phyloP scores from a whole-genome alignment of 2,329 filamentous ascomycete species.

The Ophiobolus disseminans region DNA sequence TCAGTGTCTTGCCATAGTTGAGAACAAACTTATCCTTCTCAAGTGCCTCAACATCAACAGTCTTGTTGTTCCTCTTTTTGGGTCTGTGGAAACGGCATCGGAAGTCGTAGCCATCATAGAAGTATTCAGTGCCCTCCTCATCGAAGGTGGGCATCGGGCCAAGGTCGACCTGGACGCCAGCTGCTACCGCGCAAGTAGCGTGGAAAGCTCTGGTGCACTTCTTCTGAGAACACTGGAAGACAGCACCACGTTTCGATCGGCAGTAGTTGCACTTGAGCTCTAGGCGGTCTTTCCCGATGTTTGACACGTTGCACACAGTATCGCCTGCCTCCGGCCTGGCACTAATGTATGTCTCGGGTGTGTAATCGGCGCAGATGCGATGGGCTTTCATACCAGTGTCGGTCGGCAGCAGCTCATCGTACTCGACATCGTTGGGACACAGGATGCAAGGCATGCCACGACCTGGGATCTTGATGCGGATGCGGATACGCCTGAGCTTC shows the following conservation, averaged over 20 bases:
- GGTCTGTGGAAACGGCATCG: constrained; percentile 92
- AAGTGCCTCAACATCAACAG: constrained; percentile 70
- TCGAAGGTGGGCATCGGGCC: constrained; percentile 85
- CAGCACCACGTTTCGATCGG: constrained; percentile 91
- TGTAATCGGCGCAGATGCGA: constrained; percentile 85
- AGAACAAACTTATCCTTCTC: constrained; percentile 74
- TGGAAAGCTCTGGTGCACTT: constrained; percentile 95
- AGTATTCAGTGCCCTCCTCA: constrained; percentile 91
- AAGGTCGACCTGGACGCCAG: constrained; percentile 89
- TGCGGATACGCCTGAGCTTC: constrained; percentile 75
- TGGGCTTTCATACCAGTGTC: constrained; percentile 89
- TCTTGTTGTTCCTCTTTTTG: constrained; percentile 86
- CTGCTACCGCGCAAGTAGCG: constrained; percentile 89
- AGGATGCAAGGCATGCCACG: constrained; percentile 87
- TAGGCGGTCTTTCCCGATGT: constrained; percentile 83
- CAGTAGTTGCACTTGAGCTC: constrained; percentile 96
- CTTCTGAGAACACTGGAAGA: constrained; percentile 94
- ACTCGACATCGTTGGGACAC: constrained; percentile 88
- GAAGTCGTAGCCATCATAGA: constrained; percentile 89
- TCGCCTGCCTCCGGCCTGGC: constrained; percentile 67
- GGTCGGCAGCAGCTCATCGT: constrained; percentile 81
- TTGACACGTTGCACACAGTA: constrained; percentile 77
- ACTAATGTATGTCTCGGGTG: constrained; percentile 89
- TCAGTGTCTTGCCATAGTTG: constrained; percentile 71
- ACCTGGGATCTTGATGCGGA: constrained; percentile 73